These are phyloP conservation scores for Leccinum truebloodii DNA, from an alignment of 768 basidiomycete genomes.

Conservation along the genomic window DNA sequence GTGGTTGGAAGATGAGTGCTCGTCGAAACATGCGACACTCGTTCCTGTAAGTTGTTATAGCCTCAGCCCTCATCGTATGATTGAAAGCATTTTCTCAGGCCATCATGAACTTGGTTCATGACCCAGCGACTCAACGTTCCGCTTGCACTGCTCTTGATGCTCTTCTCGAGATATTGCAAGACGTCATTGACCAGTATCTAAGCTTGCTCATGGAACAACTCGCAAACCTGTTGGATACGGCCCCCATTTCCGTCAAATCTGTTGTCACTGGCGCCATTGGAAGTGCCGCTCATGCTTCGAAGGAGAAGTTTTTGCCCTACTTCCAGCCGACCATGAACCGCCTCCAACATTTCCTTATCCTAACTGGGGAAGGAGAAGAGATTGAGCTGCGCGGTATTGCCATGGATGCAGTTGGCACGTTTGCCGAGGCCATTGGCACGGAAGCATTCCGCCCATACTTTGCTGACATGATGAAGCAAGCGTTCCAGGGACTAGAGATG, in stretches of 20 bases:
- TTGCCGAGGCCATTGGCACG: slow-evolving; percentile 94
- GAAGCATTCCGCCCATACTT: slow-evolving; percentile 96
- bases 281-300: slow-evolving; percentile 95
- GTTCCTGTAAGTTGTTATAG: slow-evolving; percentile 64
- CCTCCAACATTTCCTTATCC: slow-evolving; percentile 84
- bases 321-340: slow-evolving; percentile 90
- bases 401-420: slow-evolving; percentile 98
- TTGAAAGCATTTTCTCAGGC: slow-evolving; percentile 46
- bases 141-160: slow-evolving; percentile 98
- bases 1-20: slow-evolving; percentile 94
- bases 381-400: slow-evolving; percentile 94
- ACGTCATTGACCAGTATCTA: slow-evolving; percentile 89
- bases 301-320: slow-evolving; percentile 88
- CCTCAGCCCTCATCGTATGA: background rate
- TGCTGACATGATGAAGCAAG: slow-evolving; percentile 93
- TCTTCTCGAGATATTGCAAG: slow-evolving; percentile 90
- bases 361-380: slow-evolving; percentile 89
- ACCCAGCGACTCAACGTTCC: slow-evolving; percentile 81
- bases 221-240: slow-evolving; percentile 79
- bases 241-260: slow-evolving; percentile 84
- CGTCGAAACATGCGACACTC: slow-evolving; percentile 76
- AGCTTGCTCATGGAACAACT: slow-evolving; percentile 94
- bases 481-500: slow-evolving; percentile 86
- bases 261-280: slow-evolving; percentile 98
- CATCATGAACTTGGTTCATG: slow-evolving; percentile 89